Percentiles rank a stretch among this genome's conserved stretches.
These are phyloP conservation scores for Alloascoidea africana DNA, from an alignment of 805 yeast species.

Conservation along the genomic window DNA sequence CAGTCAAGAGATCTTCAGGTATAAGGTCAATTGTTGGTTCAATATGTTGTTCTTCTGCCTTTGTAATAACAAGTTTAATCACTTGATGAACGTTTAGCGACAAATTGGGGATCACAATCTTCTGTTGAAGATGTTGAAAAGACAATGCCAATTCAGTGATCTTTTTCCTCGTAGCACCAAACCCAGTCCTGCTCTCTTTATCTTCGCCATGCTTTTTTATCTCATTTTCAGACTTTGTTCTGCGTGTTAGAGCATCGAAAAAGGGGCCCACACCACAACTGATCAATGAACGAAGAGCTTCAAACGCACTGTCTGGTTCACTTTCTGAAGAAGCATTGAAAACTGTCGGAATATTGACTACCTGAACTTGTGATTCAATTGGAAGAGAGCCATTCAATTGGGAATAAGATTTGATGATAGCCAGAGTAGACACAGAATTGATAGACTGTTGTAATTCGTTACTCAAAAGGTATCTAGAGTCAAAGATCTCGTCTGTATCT, in stretches of 20 bases:
- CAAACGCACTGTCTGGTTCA: slow-evolving; percentile 21
- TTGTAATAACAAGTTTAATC: slow-evolving; percentile 24
- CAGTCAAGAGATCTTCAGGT: slow-evolving; percentile 24
- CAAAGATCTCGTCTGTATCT: slow-evolving; percentile 6
- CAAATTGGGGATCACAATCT: slow-evolving; percentile 56
- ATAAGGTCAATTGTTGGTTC: slow-evolving; percentile 15
- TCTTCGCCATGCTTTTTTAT: slow-evolving; percentile 1
- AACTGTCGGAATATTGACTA: slow-evolving; percentile 5
- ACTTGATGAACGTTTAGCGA: slow-evolving; percentile 33
- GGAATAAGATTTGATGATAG: slow-evolving; percentile 7
- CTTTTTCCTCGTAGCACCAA: slow-evolving; percentile 39
- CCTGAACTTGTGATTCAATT: slow-evolving; percentile 5
- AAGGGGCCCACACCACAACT: slow-evolving; percentile 53
- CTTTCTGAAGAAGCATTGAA: slow-evolving; percentile 6
- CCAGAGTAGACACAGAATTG: slow-evolving; percentile 4
- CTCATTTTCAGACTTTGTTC: slow-evolving; percentile 5
- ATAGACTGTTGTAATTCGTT: not conserved
- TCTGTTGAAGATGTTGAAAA: slow-evolving; percentile 50
- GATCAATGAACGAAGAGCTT: slow-evolving; percentile 41
- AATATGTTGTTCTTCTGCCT: slow-evolving; percentile 14
- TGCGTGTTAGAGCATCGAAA: slow-evolving; percentile 35
- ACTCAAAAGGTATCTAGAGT: slow-evolving; percentile 5
- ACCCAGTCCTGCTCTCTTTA: slow-evolving; percentile 13
- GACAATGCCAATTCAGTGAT: slow-evolving; percentile 55
- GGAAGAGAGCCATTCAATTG: slow-evolving; percentile 4